Base-by-base conservation (phyloP, 495 filamentous ascomycete species). In the Tuber microsphaerosporum region DNA sequence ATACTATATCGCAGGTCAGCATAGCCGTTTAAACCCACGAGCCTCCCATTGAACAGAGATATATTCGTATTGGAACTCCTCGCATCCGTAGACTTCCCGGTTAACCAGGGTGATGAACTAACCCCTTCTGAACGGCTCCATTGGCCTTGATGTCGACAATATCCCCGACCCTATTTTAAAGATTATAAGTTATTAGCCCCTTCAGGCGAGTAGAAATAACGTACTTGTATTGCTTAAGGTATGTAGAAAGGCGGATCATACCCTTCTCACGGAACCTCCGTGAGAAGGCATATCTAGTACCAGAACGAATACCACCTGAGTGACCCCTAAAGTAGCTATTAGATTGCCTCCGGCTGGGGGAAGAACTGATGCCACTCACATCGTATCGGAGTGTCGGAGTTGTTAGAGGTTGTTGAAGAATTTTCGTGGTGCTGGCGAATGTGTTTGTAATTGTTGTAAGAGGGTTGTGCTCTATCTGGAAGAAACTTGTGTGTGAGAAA, bases 71-170 rank as follows among this genome's bases (percentile, higher is more conserved):
- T 73, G 42, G 39, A n/a, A 17, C 61, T 72, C 70, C 48, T 37
- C n/a, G 31, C 48, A 42, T 75, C 76, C 70, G 69, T 80, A 73
- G 83, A 80, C 83, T 84, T 81, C 83, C 34, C 44, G 73, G 69
- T 44, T 70, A 65, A 80, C 71, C 72, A 82, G 75, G 76, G 74
- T 73, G 45, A 56, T 48, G 48, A 83, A 89, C 92, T 90, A 84
- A 94, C 92, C 94, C 94, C 90, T 97, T 97, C 88, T 97, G 94
- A 76, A 97, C 94, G 84, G 94, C 94, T 89, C 93, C 94, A 88
- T 97, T 97, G 82, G 91, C 92, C 87, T 94, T 94, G 85, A 97
- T 91, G 84, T 97, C 94, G 83, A 97, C 94, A 82, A 97, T 97
- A 81, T 97, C 94, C 85, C 94, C 95, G 84, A 99, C 95, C 86